Evolutionary conservation across 345 rosid genomes (phyloP).

Genomic region (Euphorbia pulcherrima): DNA sequence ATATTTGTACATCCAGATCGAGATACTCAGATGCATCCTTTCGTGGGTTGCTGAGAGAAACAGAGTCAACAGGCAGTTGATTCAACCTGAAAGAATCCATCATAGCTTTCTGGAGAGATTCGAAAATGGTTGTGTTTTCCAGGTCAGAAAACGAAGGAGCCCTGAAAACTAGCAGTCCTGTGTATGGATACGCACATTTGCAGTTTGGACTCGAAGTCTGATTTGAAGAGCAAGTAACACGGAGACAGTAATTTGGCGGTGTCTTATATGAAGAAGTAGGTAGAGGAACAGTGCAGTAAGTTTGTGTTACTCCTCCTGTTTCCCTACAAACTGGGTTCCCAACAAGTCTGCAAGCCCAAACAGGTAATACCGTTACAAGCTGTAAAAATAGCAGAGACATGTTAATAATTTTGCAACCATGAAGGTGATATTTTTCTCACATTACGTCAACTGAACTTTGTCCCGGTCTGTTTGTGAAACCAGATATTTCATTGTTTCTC

Average conservation of each 20-base stretch:
- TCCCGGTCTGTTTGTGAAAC: constrained; percentile 15
- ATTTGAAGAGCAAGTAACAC: constrained; percentile 27
- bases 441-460: constrained; percentile 25
- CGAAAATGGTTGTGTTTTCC: constrained; percentile 33
- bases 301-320: constrained; percentile 23
- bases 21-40: constrained; percentile 42
- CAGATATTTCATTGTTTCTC: constrained; percentile 43
- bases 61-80: constrained; percentile 59
- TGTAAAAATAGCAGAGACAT: neutral
- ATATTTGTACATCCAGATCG: constrained; percentile 40
- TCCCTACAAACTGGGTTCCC: constrained; percentile 60
- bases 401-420: neutral
- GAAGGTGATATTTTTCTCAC: constrained; percentile 36
- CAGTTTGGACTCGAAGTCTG: constrained; percentile 58
- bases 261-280: constrained; percentile 37
- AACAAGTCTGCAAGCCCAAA: constrained; percentile 49
- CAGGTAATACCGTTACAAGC: neutral
- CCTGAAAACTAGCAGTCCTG: constrained; percentile 56
- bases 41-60: constrained; percentile 52
- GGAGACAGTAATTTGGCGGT: constrained; percentile 41
- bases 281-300: constrained; percentile 41
- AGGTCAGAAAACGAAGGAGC: constrained; percentile 65
- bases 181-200: constrained; percentile 57
- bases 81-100: constrained; percentile 19
- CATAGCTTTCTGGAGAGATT: constrained; percentile 32